Evolutionary conservation across 768 basidiomycete species (phyloP).

Genomic region (Boletus rubropictus): DNA sequence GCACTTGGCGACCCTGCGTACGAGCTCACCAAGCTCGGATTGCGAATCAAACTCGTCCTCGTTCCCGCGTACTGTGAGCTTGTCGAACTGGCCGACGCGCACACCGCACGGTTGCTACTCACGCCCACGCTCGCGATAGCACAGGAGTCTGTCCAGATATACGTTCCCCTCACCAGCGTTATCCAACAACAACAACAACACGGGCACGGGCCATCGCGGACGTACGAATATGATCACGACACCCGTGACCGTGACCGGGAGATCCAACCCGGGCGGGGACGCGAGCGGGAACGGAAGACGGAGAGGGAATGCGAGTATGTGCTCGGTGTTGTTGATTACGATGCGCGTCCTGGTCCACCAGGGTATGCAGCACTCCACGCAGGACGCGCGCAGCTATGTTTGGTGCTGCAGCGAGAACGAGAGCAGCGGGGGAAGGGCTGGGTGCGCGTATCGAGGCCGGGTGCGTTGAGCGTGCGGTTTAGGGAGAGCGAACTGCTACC

Average conservation of each 20-base stretch:
- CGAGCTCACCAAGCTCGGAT: conserved; percentile 22
- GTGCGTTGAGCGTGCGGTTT: conserved; percentile 18
- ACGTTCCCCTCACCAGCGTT: conserved; percentile 2
- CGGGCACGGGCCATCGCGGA: conserved; percentile 1
- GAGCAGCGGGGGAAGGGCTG: conserved; percentile 18
- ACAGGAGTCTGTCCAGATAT: conserved; percentile 21
- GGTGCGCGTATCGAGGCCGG: conserved; percentile 19
- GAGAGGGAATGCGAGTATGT: conserved; percentile 14
- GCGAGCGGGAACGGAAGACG: background rate
- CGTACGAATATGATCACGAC: conserved; percentile 4
- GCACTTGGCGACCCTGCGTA: conserved; percentile 19
- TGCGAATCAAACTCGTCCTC: conserved; percentile 14
- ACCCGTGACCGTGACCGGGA: conserved; percentile 5
- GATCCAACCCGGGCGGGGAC: conserved; percentile 1
- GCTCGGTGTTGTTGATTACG: conserved; percentile 23
- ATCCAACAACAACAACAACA: background rate
- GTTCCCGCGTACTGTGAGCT: conserved; percentile 21
- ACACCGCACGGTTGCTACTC: conserved; percentile 14
- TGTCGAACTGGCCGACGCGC: conserved; percentile 13
- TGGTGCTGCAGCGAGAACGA: conserved; percentile 21
- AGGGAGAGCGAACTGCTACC: conserved; percentile 21
- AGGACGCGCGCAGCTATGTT: conserved; percentile 17
- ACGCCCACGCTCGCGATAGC: conserved; percentile 12
- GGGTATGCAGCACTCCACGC: conserved; percentile 19
- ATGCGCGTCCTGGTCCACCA: conserved; percentile 15